A percentile compares a stretch with the other conserved stretches of the same genome.
Evolutionary conservation across 1,284 basidiomycete species (phyloP).

Genomic region (Melampsora americana): DNA sequence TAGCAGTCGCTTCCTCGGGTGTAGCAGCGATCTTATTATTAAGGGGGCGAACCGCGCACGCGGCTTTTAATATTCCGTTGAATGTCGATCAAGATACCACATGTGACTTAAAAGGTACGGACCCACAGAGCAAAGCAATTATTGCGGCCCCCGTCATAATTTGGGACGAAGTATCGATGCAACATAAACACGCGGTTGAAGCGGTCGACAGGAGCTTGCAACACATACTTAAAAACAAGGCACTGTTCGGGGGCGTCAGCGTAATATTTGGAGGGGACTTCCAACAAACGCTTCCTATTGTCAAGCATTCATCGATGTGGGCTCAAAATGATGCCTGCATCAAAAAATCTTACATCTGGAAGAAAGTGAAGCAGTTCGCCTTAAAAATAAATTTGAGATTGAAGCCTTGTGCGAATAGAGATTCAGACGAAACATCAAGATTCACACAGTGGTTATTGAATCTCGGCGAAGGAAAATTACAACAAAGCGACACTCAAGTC

Average conservation of each 20-base stretch:
- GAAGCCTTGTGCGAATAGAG: no score
- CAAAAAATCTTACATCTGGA: background rate
- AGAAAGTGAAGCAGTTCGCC: background rate
- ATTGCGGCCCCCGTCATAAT: background rate
- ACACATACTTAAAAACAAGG: background rate
- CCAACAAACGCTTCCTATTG: no score
- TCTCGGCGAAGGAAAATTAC: background rate
- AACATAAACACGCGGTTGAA: background rate
- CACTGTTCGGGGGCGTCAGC: constrained; percentile 1
- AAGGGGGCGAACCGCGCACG: background rate
- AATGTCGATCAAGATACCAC: background rate
- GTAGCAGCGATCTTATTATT: background rate
- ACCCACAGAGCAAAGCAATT: background rate
- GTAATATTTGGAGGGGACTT: constrained; percentile 18
- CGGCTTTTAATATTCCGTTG: background rate
- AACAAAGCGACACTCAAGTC: no score
- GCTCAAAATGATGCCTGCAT: background rate
- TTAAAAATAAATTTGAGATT: no score
- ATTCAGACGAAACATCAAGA: no score
- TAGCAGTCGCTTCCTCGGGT: constrained; percentile 7
- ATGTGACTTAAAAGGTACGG: background rate
- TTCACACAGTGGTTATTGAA: background rate
- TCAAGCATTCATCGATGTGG: background rate
- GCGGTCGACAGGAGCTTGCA: background rate
- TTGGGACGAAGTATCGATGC: constrained; percentile 9